Evolutionary conservation across 192 early-diverging fungal genomes (phyloP).

Genomic region (Coemansia pectinata): DNA sequence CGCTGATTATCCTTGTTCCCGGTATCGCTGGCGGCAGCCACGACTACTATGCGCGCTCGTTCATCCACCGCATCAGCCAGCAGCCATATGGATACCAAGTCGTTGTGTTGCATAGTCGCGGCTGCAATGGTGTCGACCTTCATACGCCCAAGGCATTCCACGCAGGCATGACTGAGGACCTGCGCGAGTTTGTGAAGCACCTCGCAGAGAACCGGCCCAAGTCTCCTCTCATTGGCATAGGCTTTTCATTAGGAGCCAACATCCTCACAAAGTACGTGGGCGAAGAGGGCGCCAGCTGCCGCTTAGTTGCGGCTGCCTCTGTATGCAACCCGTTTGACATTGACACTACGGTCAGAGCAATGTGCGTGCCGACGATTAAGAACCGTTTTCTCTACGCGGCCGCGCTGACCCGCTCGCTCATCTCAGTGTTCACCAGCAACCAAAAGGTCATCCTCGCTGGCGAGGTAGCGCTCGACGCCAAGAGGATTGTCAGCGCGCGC

Average conservation of each 20-base stretch:
- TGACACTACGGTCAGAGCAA: conserved; percentile 45
- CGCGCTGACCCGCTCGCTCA: conserved; percentile 59
- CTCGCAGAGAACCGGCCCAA: conserved; percentile 56
- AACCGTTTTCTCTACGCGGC: conserved; percentile 65
- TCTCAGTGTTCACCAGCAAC: conserved; percentile 50
- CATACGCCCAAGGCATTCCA: conserved; percentile 77
- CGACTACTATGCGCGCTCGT: conserved; percentile 52
- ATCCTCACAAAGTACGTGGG: conserved; percentile 90
- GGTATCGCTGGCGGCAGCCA: conserved; percentile 47
- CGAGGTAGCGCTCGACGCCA: conserved; percentile 40
- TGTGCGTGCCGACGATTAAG: conserved; percentile 55
- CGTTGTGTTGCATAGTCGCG: conserved; percentile 87
- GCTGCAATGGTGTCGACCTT: conserved; percentile 77
- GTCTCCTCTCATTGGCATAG: conserved; percentile 77
- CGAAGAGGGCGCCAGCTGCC: conserved; percentile 72
- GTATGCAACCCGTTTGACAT: conserved; percentile 90
- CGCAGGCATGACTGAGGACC: conserved; percentile 81
- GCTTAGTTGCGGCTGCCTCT: conserved; percentile 74
- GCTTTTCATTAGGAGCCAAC: conserved; percentile 92
- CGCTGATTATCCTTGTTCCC: conserved; percentile 40
- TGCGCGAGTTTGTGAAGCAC: conserved; percentile 45
- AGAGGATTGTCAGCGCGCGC: conserved; percentile 53
- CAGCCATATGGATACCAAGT: conserved; percentile 65
- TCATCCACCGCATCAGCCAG: conserved; percentile 35
- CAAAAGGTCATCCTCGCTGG: conserved; percentile 55